Conservation (phyloP, 225 moss, liverwort and hornwort genomes). For the Asterella californica region DNA sequence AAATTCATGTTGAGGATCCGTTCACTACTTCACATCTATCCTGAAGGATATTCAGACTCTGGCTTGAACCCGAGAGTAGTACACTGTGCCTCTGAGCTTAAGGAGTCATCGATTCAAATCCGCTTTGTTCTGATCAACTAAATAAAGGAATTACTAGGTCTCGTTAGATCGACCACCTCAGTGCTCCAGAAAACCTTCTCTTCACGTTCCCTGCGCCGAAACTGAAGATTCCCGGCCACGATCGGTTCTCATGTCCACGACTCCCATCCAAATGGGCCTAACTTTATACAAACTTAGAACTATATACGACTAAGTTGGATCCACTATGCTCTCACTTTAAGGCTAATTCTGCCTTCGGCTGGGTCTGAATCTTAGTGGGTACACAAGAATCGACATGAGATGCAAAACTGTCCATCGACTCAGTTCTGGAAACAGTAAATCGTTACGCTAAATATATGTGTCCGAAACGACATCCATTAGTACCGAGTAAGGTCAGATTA, state of each 20-base stretch:
- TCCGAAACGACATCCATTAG: not conserved
- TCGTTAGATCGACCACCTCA: not conserved
- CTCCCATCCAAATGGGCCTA: not conserved
- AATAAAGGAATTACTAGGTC: not conserved
- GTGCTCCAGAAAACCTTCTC: not conserved
- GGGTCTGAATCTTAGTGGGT: not conserved
- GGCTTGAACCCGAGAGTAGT: not conserved
- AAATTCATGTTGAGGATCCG: not conserved
- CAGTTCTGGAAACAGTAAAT: not conserved
- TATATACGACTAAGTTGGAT: not conserved
- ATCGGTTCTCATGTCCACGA: not conserved
- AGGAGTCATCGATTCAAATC: not conserved
- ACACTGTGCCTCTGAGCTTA: not conserved
- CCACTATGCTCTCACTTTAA: not conserved
- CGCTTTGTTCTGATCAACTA: not conserved
- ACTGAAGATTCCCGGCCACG: not conserved
- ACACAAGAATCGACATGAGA: not conserved
- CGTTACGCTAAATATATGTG: not conserved
- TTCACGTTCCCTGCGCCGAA: not conserved
- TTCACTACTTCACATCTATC: not conserved
- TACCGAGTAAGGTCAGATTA: not conserved
- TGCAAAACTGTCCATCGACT: not conserved
- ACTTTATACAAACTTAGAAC: not conserved
- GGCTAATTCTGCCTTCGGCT: not conserved
- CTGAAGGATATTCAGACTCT: not conserved